Evolutionary conservation across 345 rosid genomes (phyloP).

Genomic region (Linum lewisii): DNA sequence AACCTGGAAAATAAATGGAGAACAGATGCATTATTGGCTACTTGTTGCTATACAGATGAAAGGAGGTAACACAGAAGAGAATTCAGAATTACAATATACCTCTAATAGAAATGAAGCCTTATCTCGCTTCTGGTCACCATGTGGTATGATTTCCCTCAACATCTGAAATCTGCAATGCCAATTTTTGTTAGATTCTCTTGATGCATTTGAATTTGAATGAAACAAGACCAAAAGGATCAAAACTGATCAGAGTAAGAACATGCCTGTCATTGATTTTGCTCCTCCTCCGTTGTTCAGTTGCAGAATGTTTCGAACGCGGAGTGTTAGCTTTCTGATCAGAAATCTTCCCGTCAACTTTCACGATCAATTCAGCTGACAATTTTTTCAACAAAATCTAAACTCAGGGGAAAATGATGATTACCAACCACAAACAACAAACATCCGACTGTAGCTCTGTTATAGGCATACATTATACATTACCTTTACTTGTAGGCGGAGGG

Average conservation of each 20-base stretch:
- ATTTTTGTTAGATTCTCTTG: neutral
- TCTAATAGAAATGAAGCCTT: constrained; percentile 92
- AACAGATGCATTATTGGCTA: constrained; percentile 5
- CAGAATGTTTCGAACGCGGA: constrained; percentile 94
- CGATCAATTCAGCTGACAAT: constrained; percentile 46
- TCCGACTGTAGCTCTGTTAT: neutral
- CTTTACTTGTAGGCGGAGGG: constrained; percentile 47
- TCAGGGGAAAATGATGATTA: neutral
- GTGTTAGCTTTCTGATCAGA: constrained; percentile 76
- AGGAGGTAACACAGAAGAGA: neutral
- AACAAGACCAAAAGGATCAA: too few species aligned
- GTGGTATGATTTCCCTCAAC: constrained; percentile 82
- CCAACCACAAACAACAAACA: neutral
- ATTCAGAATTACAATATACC: constrained; percentile 23
- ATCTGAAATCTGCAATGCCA: constrained; percentile 63
- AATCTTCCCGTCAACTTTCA: constrained; percentile 54
- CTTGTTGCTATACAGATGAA: neutral
- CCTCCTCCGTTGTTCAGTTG: constrained; percentile 94
- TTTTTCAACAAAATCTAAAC: neutral
- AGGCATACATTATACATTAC: constrained; percentile 27
- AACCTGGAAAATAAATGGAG: constrained; percentile 41
- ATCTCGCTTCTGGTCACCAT: constrained; percentile 86
- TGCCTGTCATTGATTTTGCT: constrained; percentile 96
- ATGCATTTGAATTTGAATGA: neutral
- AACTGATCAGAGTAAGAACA: too few species aligned